A percentile compares a stretch with the other conserved stretches of the same genome.
Conservation (phyloP, 768 basidiomycete genomes). For the Suillus sp. region DNA sequence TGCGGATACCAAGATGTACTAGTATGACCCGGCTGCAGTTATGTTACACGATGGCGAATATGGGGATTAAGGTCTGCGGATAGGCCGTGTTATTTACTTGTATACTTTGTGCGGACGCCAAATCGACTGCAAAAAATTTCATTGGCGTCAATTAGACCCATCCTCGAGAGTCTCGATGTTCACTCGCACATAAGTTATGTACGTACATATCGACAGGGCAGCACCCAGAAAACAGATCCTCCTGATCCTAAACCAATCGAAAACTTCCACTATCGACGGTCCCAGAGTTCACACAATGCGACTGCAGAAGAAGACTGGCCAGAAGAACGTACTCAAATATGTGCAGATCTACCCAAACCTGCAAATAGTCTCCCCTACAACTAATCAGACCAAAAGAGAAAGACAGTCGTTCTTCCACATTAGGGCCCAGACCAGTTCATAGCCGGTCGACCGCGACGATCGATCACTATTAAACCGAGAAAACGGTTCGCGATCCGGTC, state of each 20-base stretch:
- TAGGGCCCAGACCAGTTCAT: not conserved
- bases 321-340: no score
- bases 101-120: not conserved
- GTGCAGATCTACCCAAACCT: not conserved
- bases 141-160: not conserved
- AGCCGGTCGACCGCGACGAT: not conserved
- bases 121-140: not conserved
- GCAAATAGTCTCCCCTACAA: no score
- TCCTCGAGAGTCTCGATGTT: not conserved
- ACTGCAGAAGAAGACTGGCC: not conserved
- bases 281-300: not conserved
- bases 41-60: not conserved
- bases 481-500: no score
- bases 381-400: no score
- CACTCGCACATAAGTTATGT: not conserved
- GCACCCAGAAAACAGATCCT: not conserved
- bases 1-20: not conserved
- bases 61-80: not conserved
- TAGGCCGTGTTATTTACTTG: not conserved
- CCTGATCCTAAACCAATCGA: not conserved
- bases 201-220: not conserved
- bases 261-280: not conserved
- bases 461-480: not conserved
- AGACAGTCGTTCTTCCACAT: no score
- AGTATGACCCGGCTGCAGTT: not conserved